Conservation (phyloP, 805 yeast species). For the Saccharomycopsis oosterbeekiorum region DNA sequence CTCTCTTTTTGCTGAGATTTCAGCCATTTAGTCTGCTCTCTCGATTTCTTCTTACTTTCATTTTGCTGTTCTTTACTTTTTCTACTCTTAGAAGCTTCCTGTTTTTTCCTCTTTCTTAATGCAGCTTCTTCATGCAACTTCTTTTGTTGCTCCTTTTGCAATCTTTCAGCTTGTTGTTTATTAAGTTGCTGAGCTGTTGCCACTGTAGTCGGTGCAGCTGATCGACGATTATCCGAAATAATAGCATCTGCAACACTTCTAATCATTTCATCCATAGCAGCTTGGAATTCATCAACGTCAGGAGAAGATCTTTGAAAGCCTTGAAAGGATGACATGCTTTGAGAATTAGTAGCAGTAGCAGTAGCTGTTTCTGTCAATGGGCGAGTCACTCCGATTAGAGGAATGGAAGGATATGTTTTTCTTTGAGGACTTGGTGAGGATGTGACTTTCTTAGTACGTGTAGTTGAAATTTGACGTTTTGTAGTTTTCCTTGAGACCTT, state of each 20-base stretch:
- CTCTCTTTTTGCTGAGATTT: background rate
- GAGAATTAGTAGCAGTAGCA: background rate
- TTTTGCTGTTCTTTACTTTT: background rate
- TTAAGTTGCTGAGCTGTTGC: background rate
- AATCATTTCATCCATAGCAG: constrained; percentile 17
- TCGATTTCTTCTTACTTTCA: background rate
- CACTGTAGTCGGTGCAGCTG: background rate
- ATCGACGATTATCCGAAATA: constrained; percentile 5
- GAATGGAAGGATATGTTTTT: background rate
- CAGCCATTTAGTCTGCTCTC: background rate
- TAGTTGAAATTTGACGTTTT: background rate
- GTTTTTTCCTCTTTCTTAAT: background rate
- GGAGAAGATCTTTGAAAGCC: background rate
- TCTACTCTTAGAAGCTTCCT: background rate
- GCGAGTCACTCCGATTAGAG: background rate
- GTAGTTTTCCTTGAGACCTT: background rate
- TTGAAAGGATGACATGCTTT: background rate
- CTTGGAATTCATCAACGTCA: constrained; percentile 12
- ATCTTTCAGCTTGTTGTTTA: background rate
- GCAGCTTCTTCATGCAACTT: background rate
- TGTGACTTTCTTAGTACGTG: background rate
- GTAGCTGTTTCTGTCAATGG: background rate
- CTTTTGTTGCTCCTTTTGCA: background rate
- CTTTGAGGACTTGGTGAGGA: background rate
- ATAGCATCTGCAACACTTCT: constrained; percentile 16